Evolutionary conservation across 148 eudicot genomes (phyloP), one percentile per base, ranked within the genome.

Genomic region (Euryodendron excelsum): DNA sequence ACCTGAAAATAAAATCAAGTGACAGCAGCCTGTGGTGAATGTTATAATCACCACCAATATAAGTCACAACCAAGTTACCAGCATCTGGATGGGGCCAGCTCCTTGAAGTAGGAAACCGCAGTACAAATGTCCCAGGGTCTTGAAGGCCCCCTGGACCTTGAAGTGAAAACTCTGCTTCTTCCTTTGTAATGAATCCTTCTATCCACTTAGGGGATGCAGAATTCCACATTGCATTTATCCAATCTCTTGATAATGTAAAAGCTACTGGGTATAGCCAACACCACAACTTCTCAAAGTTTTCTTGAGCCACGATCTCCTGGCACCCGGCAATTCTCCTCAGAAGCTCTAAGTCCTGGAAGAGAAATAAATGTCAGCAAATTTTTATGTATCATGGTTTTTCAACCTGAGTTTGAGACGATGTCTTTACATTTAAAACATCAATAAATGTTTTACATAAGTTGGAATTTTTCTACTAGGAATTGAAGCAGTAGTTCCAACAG

Each of bases 61-160:
- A 96, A 75, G 98, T 93, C 39, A 87, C 94, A 27, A 96, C 88
- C 77, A 91, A 85, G 81, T 89, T 90, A 66, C 99, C 99, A 76
- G 98, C 97, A 89, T 96, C 99, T 18, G 98, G 98, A 76, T 96
- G 99, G 77, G 99, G 99, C 99, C 99, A 96, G 83, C 94, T 90
- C 78, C 99, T 89, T 36, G 99, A 87, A 41, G 99, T 87, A 21
- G 99, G 99, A 82, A 96, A 96, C 34, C 99, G 90, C 75, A 96
- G 85, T 37, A 96, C 85, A 84, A 93, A 96, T 70, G 98, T 93
- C 66, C 99, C 99, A 15, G 99, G 94, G 28, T 86, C 92, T 80
- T 84, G 91, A 83, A 87, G 78, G 58, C 85, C 90, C 72, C 77
- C 78, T 0, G 84, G 87, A 72, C 88, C 84, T 78, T 84, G 89